phyloP scores from a whole-genome alignment of 495 filamentous ascomycete genomes.

The Clavariopsis aquatica region DNA sequence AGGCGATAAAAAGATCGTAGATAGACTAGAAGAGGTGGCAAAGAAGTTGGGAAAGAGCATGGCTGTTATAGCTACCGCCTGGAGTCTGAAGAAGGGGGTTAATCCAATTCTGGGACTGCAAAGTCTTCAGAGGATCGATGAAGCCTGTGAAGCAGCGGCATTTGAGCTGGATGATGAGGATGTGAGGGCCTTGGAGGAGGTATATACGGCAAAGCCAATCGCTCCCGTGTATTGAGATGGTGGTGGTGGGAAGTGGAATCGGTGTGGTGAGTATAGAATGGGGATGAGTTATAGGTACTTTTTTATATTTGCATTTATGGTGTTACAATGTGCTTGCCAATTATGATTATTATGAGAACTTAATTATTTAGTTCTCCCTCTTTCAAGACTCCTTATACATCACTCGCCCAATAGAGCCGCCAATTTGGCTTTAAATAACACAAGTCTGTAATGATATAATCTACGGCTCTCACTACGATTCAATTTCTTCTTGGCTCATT shows the following conservation, averaged over 20 bases:
- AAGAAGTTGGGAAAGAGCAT: conserved; percentile 38
- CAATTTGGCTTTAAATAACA: no score
- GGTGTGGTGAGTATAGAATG: neutral
- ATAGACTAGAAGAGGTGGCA: conserved; percentile 37
- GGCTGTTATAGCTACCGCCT: conserved; percentile 39
- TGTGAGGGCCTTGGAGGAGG: conserved; percentile 41
- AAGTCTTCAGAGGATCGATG: conserved; percentile 42
- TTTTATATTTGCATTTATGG: no score
- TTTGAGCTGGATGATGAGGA: conserved; percentile 42
- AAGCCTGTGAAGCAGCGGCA: conserved; percentile 38
- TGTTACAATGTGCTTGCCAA: no score
- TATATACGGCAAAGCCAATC: conserved; percentile 39
- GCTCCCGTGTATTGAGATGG: conserved; percentile 10
- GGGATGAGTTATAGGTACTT: no score
- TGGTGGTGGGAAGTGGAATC: neutral
- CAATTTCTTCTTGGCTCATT: no score
- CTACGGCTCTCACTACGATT: no score
- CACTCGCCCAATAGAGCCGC: no score
- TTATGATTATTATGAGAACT: no score
- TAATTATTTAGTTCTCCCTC: no score
- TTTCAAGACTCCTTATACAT: no score
- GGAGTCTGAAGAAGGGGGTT: conserved; percentile 38
- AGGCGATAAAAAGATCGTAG: conserved; percentile 33
- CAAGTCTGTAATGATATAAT: no score
- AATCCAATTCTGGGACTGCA: conserved; percentile 44